These are phyloP conservation scores for Leccinum longicurvipes DNA, from an alignment of 768 basidiomycete genomes.

Conservation along the genomic window DNA sequence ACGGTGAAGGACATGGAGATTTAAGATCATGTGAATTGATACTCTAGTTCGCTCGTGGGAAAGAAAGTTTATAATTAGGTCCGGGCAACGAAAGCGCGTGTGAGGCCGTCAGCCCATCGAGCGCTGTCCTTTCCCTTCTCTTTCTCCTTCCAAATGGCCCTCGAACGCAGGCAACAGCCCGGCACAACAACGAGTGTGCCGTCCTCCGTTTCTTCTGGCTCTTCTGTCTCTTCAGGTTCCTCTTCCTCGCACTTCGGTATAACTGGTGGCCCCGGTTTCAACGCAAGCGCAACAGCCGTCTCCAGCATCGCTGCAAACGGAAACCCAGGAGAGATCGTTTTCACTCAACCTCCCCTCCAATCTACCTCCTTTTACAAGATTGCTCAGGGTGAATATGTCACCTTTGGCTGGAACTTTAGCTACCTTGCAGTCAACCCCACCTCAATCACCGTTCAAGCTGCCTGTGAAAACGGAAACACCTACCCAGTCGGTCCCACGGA, in stretches of 20 bases:
- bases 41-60: no score
- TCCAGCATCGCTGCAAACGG: conserved; percentile 36
- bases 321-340: conserved; percentile 42
- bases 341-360: conserved; percentile 57
- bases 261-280: conserved; percentile 26
- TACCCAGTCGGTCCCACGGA: conserved; percentile 61
- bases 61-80: background rate
- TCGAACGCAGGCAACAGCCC: conserved; percentile 26
- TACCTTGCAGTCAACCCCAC: conserved; percentile 49
- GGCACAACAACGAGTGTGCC: background rate
- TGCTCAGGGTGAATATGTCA: conserved; percentile 50
- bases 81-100: conserved; percentile 1
- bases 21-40: no score
- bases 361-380: conserved; percentile 68
- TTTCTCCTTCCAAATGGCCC: conserved; percentile 8
- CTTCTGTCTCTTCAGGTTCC: conserved; percentile 5
- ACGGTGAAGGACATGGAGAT: conserved; percentile 72
- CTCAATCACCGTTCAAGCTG: conserved; percentile 58
- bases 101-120: conserved; percentile 11
- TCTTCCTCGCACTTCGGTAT: conserved; percentile 11
- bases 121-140: background rate
- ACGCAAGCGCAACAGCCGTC: conserved; percentile 19
- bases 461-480: conserved; percentile 65
- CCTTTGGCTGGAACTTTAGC: conserved; percentile 77
- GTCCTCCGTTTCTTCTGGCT: background rate